Percentiles rank a stretch among this genome's conserved stretches.
phyloP scores from a whole-genome alignment of 306 rosid species.

The Vigna angularis region DNA sequence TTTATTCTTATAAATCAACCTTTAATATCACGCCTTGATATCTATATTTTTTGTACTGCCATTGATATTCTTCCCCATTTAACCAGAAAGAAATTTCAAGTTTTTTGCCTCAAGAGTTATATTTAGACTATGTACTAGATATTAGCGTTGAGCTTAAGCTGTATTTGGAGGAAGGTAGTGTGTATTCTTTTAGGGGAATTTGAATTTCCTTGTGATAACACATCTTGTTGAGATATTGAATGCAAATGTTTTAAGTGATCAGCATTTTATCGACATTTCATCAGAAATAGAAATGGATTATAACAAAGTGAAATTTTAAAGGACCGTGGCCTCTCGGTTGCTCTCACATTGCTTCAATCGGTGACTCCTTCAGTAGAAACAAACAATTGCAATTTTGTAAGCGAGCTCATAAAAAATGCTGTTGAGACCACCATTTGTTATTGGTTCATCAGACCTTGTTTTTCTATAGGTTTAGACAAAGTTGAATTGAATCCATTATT shows the following conservation, averaged over 20 bases:
- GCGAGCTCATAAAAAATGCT: not conserved
- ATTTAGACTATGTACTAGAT: slow-evolving; percentile 10
- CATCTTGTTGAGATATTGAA: not conserved
- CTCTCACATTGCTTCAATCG: not conserved
- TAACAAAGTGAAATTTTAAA: not conserved
- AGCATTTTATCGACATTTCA: not conserved
- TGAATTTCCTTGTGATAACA: not conserved
- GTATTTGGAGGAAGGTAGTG: not conserved
- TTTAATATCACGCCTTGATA: slow-evolving; percentile 31
- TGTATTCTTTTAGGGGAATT: not conserved
- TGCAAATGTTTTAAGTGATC: not conserved
- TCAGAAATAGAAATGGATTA: not conserved
- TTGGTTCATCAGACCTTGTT: not conserved
- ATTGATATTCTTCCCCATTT: slow-evolving; percentile 11
- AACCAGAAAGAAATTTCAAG: slow-evolving; percentile 16
- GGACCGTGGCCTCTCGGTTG: not conserved
- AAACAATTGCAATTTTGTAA: not conserved
- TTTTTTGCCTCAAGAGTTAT: not conserved
- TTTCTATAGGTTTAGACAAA: not conserved
- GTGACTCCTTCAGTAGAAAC: not conserved
- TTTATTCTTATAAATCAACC: slow-evolving; percentile 49
- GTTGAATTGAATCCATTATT: not conserved
- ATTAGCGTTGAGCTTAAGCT: slow-evolving; percentile 18
- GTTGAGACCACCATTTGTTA: not conserved
- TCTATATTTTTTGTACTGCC: slow-evolving; percentile 26